Evolutionary conservation across 2,329 filamentous ascomycete genomes (phyloP), one percentile per base, ranked within the genome.

Genomic region (Pyrenochaeta sp.): DNA sequence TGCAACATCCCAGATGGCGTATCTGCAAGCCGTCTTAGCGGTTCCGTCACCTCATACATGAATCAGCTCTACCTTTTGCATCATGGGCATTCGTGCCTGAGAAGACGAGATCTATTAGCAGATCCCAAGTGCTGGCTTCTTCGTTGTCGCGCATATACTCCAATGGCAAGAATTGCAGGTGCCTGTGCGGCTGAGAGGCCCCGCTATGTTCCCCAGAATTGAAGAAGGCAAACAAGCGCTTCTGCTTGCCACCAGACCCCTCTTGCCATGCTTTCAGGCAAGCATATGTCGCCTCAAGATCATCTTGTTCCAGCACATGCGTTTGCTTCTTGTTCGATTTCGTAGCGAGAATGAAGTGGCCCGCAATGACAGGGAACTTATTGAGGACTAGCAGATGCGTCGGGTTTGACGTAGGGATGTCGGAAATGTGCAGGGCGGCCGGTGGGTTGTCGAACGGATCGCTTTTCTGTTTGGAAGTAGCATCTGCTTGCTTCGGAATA

Each of bases 261-360:
- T 65, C 67, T 34, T 76, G 75, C 75, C 88, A 90, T 2, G 86
- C 84, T 54, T 82, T 78, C 56, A 91, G 79, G 65, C 89, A 91
- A 0, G 84, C 83, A 56, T 87, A 85, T 1, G 88, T 84, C 0
- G 85, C 86, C 13, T 80, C 84, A 28, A 92, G 77, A 66, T 92
- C 90, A 27, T 78, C 79, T 12, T 78, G 73, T 50, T 88, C 87
- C 1, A 92, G 81, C 5, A 88, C 70, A 63, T 89, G 80, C 1
- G 86, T 88, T 79, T 92, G 90, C n/a, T 80, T 78, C 70, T 86
- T 85, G 72, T 88, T 87, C 1, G 78, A 74, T n/a, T 78, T 84
- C 0, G 90, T 92, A 0, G 87, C 85, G 47, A 92, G 82, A 65
- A 92, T 91, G 72, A 90, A 91, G 77, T 92, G 90, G 67, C 88